These are phyloP conservation scores for Penicillium samsonianum DNA, from an alignment of 495 filamentous ascomycete species.

Conservation along the genomic window DNA sequence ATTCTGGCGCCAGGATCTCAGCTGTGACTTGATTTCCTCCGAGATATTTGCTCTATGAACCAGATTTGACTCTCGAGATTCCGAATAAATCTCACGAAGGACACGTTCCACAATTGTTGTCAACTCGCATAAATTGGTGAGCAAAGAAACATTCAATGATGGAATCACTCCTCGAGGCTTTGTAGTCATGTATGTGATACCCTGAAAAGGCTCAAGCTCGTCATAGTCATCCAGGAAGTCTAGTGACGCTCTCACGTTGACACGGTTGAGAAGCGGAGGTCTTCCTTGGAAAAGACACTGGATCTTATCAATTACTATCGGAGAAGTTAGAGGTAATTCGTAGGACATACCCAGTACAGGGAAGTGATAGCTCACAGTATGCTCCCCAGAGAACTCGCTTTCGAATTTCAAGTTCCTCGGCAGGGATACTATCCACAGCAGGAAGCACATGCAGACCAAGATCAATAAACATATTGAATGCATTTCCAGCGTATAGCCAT, in stretches of 20 bases:
- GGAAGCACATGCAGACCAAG: conserved; percentile 44
- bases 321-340: neutral
- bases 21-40: conserved; percentile 25
- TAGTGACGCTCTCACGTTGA: conserved; percentile 32
- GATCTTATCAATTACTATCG: conserved; percentile 34
- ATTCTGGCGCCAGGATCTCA: conserved; percentile 27
- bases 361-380: conserved; percentile 31
- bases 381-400: conserved; percentile 45
- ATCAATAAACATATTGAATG: conserved; percentile 50
- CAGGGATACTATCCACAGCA: conserved; percentile 22
- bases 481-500: conserved; percentile 49
- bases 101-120: conserved; percentile 35
- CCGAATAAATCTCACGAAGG: conserved; percentile 33
- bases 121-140: conserved; percentile 36
- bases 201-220: conserved; percentile 36
- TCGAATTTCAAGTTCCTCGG: conserved; percentile 46
- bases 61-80: conserved; percentile 23
- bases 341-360: neutral
- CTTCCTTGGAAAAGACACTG: conserved; percentile 39
- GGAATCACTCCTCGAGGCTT: conserved; percentile 18
- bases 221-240: conserved; percentile 37
- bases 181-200: conserved; percentile 23
- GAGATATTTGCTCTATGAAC: conserved; percentile 21
- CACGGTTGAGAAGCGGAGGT: conserved; percentile 31
- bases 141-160: conserved; percentile 31